These are phyloP conservation scores for Apiotrichum gamsii DNA, from an alignment of 1,284 basidiomycete species.

Conservation along the genomic window DNA sequence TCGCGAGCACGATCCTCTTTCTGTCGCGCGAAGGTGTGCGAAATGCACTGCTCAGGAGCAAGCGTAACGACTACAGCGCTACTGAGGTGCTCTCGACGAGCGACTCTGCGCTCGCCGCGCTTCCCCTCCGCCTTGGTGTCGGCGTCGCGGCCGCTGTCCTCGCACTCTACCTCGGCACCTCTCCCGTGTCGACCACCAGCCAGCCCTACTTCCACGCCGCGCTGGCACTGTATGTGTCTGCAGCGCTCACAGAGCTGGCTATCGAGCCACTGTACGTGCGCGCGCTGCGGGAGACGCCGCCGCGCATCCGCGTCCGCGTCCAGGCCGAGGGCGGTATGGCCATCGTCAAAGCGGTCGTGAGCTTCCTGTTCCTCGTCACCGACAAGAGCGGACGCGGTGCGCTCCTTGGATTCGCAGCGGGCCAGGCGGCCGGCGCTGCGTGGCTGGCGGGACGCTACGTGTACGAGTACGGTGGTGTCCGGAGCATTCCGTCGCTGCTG, in stretches of 20 bases:
- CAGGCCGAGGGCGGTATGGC: constrained; percentile 77
- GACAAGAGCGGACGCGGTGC: constrained; percentile 48
- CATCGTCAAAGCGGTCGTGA: constrained; percentile 63
- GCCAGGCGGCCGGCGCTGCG: constrained; percentile 67
- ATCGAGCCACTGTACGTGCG: constrained; percentile 78
- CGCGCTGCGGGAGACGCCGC: constrained; percentile 56
- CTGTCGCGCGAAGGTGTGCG: constrained; percentile 85
- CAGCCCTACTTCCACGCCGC: constrained; percentile 64
- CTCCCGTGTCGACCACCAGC: constrained; percentile 52
- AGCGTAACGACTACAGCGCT: not conserved
- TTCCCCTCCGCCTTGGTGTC: constrained; percentile 57
- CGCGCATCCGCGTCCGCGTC: constrained; percentile 61
- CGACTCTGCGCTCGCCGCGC: constrained; percentile 44
- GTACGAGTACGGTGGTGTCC: constrained; percentile 22
- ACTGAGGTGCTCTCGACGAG: not conserved
- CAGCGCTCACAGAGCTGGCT: constrained; percentile 67
- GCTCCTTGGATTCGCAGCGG: constrained; percentile 72
- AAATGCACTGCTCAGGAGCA: constrained; percentile 59
- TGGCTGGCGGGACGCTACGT: constrained; percentile 45
- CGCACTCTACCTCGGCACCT: constrained; percentile 53
- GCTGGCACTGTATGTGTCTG: constrained; percentile 62
- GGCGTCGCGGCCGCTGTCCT: constrained; percentile 55
- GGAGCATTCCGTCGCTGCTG: not conserved
- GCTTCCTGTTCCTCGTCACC: constrained; percentile 57
- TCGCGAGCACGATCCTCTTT: constrained; percentile 85